A percentile compares a stretch with the other conserved stretches of the same genome.
These are phyloP conservation scores for Fraxinus excelsior DNA, from an alignment of 257 asterid genomes.

Conservation along the genomic window DNA sequence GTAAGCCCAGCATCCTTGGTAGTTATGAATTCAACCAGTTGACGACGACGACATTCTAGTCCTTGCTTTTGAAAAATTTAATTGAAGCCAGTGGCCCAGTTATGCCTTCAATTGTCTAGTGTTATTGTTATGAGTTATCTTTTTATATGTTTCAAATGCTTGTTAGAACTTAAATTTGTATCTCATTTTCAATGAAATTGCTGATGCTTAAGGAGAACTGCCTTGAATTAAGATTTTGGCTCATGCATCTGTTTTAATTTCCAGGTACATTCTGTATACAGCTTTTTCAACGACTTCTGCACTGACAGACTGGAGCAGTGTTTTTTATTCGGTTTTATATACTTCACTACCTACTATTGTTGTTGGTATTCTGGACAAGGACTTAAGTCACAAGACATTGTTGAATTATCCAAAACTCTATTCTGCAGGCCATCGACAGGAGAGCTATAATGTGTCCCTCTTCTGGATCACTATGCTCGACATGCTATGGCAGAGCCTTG, in stretches of 20 bases:
- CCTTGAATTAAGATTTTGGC: conserved; percentile 4
- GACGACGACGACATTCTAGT: conserved; percentile 5
- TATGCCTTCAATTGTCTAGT: conserved; percentile 12
- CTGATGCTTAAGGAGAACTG: conserved; percentile 12
- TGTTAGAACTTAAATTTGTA: conserved; percentile 13
- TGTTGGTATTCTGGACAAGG: conserved; percentile 94
- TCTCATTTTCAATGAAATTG: conserved; percentile 9
- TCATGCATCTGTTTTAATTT: conserved; percentile 18
- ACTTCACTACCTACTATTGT: conserved; percentile 93
- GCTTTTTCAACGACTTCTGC: conserved; percentile 97
- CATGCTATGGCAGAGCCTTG: conserved; percentile 98
- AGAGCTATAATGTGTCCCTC: conserved; percentile 85
- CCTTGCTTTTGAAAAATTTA: neutral
- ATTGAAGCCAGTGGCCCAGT: conserved; percentile 3
- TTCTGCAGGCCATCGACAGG: conserved; percentile 88
- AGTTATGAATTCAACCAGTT: conserved; percentile 10
- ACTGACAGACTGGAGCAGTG: conserved; percentile 96
- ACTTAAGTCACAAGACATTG: conserved; percentile 78
- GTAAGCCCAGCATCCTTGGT: conserved; percentile 41
- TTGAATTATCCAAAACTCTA: conserved; percentile 92
- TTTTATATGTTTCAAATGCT: conserved; percentile 12
- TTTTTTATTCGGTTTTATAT: conserved; percentile 84
- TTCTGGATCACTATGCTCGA: conserved; percentile 96
- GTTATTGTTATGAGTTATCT: neutral
- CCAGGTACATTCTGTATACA: conserved; percentile 86